phyloP scores from a whole-genome alignment of 441 rosid genomes.

The Kokia cookei region DNA sequence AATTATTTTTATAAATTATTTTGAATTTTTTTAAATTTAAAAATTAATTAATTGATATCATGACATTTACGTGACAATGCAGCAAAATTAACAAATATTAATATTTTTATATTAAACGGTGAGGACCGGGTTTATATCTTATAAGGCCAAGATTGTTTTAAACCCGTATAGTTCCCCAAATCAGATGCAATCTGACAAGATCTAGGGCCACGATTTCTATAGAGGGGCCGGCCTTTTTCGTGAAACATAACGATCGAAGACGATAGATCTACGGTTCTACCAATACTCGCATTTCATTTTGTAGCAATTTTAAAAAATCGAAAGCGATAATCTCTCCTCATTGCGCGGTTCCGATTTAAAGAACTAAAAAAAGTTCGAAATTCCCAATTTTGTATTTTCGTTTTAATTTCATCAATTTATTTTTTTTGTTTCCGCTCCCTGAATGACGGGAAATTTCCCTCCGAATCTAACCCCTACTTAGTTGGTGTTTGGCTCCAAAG shows the following conservation, averaged over 20 bases:
- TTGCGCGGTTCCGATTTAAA: neutral
- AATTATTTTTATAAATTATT: too few relatives aligned
- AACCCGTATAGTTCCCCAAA: neutral
- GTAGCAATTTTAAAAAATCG: neutral
- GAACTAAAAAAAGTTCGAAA: neutral
- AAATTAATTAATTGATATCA: too few relatives aligned
- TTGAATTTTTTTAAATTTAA: too few relatives aligned
- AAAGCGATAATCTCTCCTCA: neutral
- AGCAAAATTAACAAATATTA: too few relatives aligned
- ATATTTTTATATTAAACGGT: neutral
- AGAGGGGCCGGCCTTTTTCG: neutral
- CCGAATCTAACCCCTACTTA: slow-evolving; percentile 19
- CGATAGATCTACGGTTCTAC: neutral
- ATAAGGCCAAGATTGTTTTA: neutral
- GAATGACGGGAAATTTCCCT: slow-evolving; percentile 36
- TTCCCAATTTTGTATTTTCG: neutral
- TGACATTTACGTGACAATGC: fast-evolving
- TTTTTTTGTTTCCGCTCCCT: neutral
- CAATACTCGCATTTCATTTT: neutral
- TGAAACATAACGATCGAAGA: neutral
- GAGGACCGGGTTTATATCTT: neutral
- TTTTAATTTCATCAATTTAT: neutral
- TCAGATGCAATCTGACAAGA: neutral
- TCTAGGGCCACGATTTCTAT: neutral
- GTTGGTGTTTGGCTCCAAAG: slow-evolving; percentile 18